Base-by-base conservation (phyloP, 352 stramenopile species). In the Thalassiosira livingstoniorum region DNA sequence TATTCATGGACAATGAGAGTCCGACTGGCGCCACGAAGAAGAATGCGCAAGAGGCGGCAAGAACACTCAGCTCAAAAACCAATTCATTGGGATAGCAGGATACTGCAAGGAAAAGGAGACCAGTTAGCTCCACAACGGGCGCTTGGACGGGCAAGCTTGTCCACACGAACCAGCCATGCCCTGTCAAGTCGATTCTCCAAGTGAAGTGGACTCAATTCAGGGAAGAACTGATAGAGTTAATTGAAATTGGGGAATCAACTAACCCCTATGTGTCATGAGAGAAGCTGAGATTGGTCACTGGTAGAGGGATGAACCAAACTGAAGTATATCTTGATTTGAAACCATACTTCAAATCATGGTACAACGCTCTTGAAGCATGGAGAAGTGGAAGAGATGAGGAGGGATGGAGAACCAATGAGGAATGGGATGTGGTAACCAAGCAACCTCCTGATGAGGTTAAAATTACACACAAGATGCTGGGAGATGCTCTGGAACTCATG, bases 341-440 rank as follows among this genome's bases (percentile, higher is more conserved):
- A 35, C 54, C 54, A 21, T 18, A 62, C 21, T 35, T 62, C 21
- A 62, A 62, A 18, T 62, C 54, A 35, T 62, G 7, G 7, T 62
- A 13, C 54, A 37, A 37, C 13, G 31, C 54, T 5, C 21, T 62
- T 5, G 54, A 62, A 13, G 25, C 54, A 21, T 62, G 25, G 54
- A 62, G 54, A 62, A 13, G 13, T 5, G 21, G 21, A 7, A 62
- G 39, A 15, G 39, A 47, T 47, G 15, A 15, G 7, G 39, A 47
- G 39, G 39, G 39, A 15, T 47, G 39, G 21, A 35, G 21, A 18
- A 47, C 15, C 7, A 15, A 47, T 47, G 39, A 18, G 15, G 39
- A 47, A 15, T 18, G 15, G 7, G 7, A 47, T 47, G 15, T 47
- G 15, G 7, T 18, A 47, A 15, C 7, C 7, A 7, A 47, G 39